Conservation (phyloP, 345 rosid genomes). For the Cardiospermum halicacabum region DNA sequence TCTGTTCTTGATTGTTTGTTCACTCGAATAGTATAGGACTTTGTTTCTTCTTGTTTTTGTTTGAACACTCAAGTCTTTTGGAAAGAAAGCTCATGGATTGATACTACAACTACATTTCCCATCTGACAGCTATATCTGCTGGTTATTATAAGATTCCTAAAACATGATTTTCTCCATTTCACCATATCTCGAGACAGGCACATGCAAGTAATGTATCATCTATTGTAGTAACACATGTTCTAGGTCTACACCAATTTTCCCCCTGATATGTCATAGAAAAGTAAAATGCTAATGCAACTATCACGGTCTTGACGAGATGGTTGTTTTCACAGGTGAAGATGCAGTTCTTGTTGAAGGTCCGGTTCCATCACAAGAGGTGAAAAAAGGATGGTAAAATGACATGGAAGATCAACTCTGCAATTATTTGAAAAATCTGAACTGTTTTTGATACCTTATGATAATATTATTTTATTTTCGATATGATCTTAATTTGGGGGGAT, state of each 20-base stretch:
- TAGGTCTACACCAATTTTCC: not conserved
- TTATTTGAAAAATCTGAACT: not conserved
- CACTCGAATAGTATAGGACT: not conserved
- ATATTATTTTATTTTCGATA: not conserved
- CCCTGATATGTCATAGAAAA: no score
- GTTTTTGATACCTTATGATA: slow-evolving; percentile 4
- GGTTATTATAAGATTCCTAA: not conserved
- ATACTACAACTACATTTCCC: not conserved
- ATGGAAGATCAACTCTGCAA: slow-evolving; percentile 1
- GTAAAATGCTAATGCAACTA: not conserved
- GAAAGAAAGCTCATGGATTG: not conserved
- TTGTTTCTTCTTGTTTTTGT: not conserved
- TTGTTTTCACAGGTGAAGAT: slow-evolving; percentile 61
- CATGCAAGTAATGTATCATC: not conserved
- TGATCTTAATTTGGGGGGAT: slow-evolving; percentile 51
- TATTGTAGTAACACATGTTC: slow-evolving; percentile 1
- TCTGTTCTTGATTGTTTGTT: not conserved
- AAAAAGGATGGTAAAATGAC: slow-evolving; percentile 5
- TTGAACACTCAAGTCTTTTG: no score
- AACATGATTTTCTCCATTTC: not conserved
- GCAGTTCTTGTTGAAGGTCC: slow-evolving; percentile 68
- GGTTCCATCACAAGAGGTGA: slow-evolving; percentile 75
- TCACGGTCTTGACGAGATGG: not conserved
- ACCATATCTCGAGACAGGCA: not conserved
- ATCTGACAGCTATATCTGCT: no score